Evolutionary conservation across 2,329 filamentous ascomycete genomes (phyloP).

Genomic region (Colletotrichum australisinense): DNA sequence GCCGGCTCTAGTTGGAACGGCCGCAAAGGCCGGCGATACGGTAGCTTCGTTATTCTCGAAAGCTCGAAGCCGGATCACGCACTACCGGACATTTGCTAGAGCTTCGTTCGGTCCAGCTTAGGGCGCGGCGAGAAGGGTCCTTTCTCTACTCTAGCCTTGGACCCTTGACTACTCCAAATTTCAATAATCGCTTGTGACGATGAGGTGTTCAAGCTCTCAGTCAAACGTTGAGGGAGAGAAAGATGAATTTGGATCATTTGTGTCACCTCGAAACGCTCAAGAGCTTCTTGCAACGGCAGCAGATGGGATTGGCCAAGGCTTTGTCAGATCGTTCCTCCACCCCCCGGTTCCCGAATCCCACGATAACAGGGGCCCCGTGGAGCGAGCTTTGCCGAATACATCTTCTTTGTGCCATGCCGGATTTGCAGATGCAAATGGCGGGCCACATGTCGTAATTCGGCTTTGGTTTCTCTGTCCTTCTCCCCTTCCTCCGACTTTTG

Average conservation of each 20-base stretch:
- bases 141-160: not conserved
- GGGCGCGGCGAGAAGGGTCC: not conserved
- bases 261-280: not conserved
- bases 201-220: not conserved
- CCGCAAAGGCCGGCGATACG: not conserved
- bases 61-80: not conserved
- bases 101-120: not conserved
- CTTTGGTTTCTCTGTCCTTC: not conserved
- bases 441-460: slow-evolving; percentile 8
- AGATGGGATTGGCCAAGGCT: not conserved
- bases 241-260: not conserved
- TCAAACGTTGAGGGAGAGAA: not conserved
- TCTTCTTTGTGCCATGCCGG: not conserved
- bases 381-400: not conserved
- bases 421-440: slow-evolving; percentile 2
- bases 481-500: slow-evolving; percentile 11
- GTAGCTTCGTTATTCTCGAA: not conserved
- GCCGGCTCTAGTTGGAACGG: not conserved
- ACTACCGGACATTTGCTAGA: not conserved
- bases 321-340: not conserved
- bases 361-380: not conserved
- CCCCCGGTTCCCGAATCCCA: not conserved
- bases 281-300: not conserved
- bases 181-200: not conserved
- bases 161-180: not conserved